Conservation (phyloP, 768 basidiomycete species). For the Xerocomellus intermedius region DNA sequence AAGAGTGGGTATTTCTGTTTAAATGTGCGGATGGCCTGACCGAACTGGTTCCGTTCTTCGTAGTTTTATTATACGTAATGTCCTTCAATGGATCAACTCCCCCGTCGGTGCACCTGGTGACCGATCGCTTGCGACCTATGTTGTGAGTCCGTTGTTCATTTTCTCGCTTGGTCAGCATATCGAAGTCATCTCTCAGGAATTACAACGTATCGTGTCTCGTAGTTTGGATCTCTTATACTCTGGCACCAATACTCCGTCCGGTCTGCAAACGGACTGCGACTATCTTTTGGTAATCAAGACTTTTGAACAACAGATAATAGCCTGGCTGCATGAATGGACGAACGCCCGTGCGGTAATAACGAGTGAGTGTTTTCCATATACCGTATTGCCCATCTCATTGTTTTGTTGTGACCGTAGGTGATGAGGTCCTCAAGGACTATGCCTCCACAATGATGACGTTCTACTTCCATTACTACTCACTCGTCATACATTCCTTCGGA, state of each 20-base stretch:
- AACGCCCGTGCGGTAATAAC: constrained; percentile 14
- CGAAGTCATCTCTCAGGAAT: constrained; percentile 46
- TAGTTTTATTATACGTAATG: constrained; percentile 87
- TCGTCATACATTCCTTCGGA: constrained; percentile 94
- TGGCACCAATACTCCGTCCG: constrained; percentile 73
- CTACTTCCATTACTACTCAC: constrained; percentile 80
- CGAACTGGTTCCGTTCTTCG: neutral
- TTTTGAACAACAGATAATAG: constrained; percentile 73
- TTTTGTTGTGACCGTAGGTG: constrained; percentile 16
- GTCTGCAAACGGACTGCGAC: constrained; percentile 80
- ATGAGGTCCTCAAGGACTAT: constrained; percentile 30
- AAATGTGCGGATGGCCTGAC: neutral
- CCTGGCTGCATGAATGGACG: constrained; percentile 59
- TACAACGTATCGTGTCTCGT: constrained; percentile 87
- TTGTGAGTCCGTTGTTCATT: constrained; percentile 43
- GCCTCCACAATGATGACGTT: constrained; percentile 48
- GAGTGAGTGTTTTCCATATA: constrained; percentile 14
- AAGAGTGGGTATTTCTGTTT: constrained; percentile 67
- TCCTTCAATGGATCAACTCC: constrained; percentile 68
- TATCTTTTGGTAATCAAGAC: constrained; percentile 82
- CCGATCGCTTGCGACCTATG: constrained; percentile 69
- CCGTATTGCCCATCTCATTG: neutral
- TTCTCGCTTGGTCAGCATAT: neutral
- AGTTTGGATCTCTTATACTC: constrained; percentile 91
- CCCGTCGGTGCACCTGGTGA: constrained; percentile 66